Evolutionary conservation across 441 rosid species (phyloP).

Genomic region (Gossypium lobatum): DNA sequence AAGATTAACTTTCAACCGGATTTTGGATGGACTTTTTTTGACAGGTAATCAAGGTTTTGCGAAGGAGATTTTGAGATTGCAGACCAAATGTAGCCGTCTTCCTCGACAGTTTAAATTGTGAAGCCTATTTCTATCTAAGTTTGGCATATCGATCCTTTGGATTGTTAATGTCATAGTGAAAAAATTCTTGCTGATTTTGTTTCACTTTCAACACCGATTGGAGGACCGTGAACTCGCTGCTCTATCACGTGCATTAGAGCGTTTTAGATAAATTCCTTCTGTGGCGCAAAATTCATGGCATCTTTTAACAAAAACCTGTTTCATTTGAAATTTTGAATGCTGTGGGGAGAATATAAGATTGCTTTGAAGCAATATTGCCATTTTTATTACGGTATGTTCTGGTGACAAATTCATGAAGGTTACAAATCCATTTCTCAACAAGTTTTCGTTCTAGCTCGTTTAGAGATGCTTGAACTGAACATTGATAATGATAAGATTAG

Average conservation of each 20-base stretch:
- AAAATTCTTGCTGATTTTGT: neutral
- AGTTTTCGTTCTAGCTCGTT: neutral
- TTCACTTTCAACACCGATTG: neutral
- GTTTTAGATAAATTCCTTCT: neutral
- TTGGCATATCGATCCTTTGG: neutral
- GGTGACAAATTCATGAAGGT: neutral
- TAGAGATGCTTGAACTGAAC: neutral
- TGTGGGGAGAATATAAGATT: neutral
- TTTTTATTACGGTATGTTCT: neutral
- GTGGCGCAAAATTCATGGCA: neutral
- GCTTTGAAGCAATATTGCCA: neutral
- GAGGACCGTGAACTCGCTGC: neutral
- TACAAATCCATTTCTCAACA: neutral
- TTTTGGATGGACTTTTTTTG: slow-evolving; percentile 72
- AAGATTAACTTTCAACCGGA: slow-evolving; percentile 64
- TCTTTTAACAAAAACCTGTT: neutral
- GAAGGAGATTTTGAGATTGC: slow-evolving; percentile 64
- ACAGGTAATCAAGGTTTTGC: slow-evolving; percentile 83
- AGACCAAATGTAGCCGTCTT: slow-evolving; percentile 58
- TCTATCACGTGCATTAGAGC: neutral
- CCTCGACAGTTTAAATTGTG: slow-evolving; percentile 54
- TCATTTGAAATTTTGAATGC: neutral
- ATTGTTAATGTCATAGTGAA: neutral
- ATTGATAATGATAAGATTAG: neutral
- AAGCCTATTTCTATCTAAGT: slow-evolving; percentile 12